Evolutionary conservation across 1,139 yeast species (phyloP), one percentile per base, ranked within the genome.

Genomic region (Kodamaea suecica): DNA sequence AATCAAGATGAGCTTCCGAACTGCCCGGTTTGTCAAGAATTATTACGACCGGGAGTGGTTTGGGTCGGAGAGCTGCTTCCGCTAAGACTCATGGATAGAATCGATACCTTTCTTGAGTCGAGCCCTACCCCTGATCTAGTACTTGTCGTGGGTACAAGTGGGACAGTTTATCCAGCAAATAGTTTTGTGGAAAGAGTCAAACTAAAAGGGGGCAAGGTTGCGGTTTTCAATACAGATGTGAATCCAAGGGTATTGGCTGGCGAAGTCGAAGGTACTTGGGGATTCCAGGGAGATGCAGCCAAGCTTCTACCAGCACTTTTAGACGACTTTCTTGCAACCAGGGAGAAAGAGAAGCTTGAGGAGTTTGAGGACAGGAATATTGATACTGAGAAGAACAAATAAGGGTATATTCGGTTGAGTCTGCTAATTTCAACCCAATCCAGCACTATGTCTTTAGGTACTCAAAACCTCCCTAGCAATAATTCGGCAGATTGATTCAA

Each of bases 51-150:
- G 0, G 95, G 94, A 0, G 94, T 88, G 4, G 92, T 86, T 3
- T 87, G 96, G 96, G 86, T 83, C 59, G 96, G 96, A 4, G 97
- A 87, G 55, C 72, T 87, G 8, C 61, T 87, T 31, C 86, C 95
- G 1, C 58, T 84, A 38, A 62, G 62, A 31, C 71, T 71, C 8
- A 71, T 87, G 38, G 80, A 79, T 41, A 61, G 62, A 26, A 85
- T 87, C 4, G 95, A 87, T 59, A 76, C 73, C 31, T 87, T 84
- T 47, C 70, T 86, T n/a, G 74, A 78, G 40, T 53, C 62, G 17
- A 58, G 63, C 14, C 69, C 58, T 5, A 63, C 66, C 8, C 81
- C 84, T 14, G 95, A 87, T 50, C 60, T 87, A 49, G 78, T 87
- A 4, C 60, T 87, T 34, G 95, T 88, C 3, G 76, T 87, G 12